A percentile compares a stretch with the other conserved stretches of the same genome.
Evolutionary conservation across 139 green algal species (phyloP).

Genomic region (Medakamo hakoo): DNA sequence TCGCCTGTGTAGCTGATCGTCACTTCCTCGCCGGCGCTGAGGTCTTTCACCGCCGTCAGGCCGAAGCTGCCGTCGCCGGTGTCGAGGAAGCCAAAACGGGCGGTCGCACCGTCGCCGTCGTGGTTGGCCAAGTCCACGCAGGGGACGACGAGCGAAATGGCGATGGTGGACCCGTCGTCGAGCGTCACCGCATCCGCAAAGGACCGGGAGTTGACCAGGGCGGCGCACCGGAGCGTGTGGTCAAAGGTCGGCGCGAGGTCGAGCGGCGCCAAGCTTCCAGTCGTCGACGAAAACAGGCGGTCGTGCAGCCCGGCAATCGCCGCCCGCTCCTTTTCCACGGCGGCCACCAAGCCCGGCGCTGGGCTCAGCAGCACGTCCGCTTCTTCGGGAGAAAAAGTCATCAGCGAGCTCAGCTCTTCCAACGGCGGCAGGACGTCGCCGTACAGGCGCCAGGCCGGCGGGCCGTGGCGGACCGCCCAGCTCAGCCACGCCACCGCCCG

Average conservation of each 20-base stretch:
- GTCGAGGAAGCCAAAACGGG: neutral
- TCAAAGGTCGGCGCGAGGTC: neutral
- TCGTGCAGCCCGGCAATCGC: neutral
- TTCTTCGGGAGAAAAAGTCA: neutral
- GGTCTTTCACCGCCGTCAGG: neutral
- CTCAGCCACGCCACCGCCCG: neutral
- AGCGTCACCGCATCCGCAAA: neutral
- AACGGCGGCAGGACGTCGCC: neutral
- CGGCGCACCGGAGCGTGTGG: neutral
- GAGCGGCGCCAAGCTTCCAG: neutral
- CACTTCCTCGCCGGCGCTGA: neutral
- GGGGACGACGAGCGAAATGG: neutral
- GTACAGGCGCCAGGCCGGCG: neutral
- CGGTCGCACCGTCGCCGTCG: neutral
- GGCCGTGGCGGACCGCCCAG: neutral
- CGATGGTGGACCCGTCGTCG: too few species aligned
- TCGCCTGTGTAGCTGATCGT: neutral
- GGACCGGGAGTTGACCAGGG: neutral
- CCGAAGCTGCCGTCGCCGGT: neutral
- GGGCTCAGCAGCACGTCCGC: neutral
- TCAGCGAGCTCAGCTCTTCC: neutral
- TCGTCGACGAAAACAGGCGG: neutral
- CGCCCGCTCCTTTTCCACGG: neutral
- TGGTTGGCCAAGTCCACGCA: neutral
- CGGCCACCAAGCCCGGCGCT: neutral